Evolutionary conservation across 2,329 filamentous ascomycete species (phyloP), one percentile per base, ranked within the genome.

Genomic region (Beauveria pseudobassiana): DNA sequence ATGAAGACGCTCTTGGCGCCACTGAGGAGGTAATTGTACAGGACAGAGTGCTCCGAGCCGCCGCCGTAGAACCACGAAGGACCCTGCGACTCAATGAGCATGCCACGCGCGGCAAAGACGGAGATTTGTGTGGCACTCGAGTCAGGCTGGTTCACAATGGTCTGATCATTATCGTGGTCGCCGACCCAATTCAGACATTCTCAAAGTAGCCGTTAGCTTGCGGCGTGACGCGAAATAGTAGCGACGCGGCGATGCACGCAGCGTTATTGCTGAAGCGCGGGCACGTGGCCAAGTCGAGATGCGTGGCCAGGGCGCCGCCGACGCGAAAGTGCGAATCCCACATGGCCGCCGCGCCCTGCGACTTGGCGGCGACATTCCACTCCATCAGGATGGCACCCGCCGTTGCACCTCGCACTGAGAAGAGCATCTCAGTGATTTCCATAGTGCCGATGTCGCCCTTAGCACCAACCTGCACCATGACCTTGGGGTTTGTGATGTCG

Each of bases 311-410:
- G 3, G 67, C 68, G 1, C 69, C 71, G 2, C 76, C 79, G 59
- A 83, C 77, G 5, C 80, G 75, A 24, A 78, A 73, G 65, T 82
- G 81, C 1, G 80, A 77, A 49, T 65, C 66, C 64, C 63, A 65
- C 55, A 65, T 54, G 10, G 62, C 67, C 0, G 66, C 67, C 0
- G 65, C 34, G 85, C 86, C 65, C 80, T 79, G 59, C 61, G 73
- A 65, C 73, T 67, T n/a, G 78, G 80, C 16, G 78, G 78, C 14
- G 38, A 90, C 76, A 70, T 91, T 91, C 87, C 87, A 91, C 69
- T 91, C 80, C 69, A 91, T 80, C 65, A 91, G 76, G 63, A 90
- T 85, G 6, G 84, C 86, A 60, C 89, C 89, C 1, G 87, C 83
- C n/a, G 84, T 84, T 5, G 85, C 75, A 1, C 88, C 88, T 66